Evolutionary conservation across 2,329 filamentous ascomycete genomes (phyloP), one percentile per base, ranked within the genome.

Genomic region (Colletotrichum sublineola): DNA sequence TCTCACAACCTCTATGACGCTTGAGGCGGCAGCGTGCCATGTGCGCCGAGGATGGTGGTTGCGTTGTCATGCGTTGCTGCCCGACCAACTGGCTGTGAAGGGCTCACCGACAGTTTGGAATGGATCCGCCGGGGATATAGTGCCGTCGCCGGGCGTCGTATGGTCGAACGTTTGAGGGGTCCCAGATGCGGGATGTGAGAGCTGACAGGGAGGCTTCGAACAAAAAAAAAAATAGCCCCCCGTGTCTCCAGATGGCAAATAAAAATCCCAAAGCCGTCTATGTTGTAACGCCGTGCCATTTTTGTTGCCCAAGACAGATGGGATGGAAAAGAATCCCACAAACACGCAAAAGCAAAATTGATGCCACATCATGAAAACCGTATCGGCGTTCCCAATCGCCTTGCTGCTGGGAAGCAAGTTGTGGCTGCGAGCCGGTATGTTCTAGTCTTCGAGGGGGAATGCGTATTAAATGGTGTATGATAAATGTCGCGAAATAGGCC

Each of bases 351-450:
- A 61, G 44, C 44, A 48, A 71, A 66, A 56, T 67, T 57, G 68
- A 74, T 74, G 72, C 73, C 71, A 69, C 71, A 69, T 70, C 72
- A 50, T 74, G 69, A 74, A 74, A 67, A 67, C 69, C 73, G 69
- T 71, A 14, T 68, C 60, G 68, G 65, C 61, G 67, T 67, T 73
- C 73, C 74, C 67, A 56, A 67, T 66, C 61, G 68, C 62, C 55
- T 78, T 80, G 79, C 79, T 81, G 78, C 81, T 82, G 80, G 78
- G 78, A 81, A 81, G 80, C 80, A 80, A 81, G 77, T 75, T 73
- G 74, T 81, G 80, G 81, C 81, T 78, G 75, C 70, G 80, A 80
- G 81, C 80, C 81, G 76, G 74, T 75, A 75, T 78, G 77, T 82
- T 76, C 80, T 80, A 75, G 68, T 77, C 77, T 77, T 78, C 73